Conservation (phyloP, 352 stramenopile species). For the Pythium biforme region DNA sequence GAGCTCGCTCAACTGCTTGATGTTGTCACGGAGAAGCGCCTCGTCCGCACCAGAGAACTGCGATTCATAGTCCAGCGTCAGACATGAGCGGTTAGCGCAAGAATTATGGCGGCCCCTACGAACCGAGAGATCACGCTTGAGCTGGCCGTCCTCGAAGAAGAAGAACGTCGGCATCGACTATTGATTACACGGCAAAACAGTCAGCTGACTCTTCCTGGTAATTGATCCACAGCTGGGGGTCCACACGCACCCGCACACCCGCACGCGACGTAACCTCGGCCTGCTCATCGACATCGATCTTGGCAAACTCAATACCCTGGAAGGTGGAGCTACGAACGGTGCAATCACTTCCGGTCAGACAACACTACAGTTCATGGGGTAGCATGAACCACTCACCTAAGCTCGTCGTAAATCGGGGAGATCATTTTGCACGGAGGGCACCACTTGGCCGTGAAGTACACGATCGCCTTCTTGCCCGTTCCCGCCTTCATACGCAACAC, state of each 20-base stretch:
- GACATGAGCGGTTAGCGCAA: too few relatives aligned
- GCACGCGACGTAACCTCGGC: conserved; percentile 77
- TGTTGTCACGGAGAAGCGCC: conserved; percentile 62
- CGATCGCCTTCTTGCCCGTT: conserved; percentile 66
- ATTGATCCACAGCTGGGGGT: neutral
- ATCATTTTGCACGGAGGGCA: conserved; percentile 92
- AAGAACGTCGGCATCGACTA: conserved; percentile 90
- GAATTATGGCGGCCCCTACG: neutral
- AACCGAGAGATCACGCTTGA: conserved; percentile 80
- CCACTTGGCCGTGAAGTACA: conserved; percentile 91
- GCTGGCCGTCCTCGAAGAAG: conserved; percentile 77
- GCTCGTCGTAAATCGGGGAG: conserved; percentile 80
- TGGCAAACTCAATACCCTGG: conserved; percentile 76
- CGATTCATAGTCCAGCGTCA: neutral
- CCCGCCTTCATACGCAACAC: conserved; percentile 37
- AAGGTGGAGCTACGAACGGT: conserved; percentile 47
- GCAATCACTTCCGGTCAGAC: too few relatives aligned
- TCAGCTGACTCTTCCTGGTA: neutral
- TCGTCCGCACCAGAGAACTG: conserved; percentile 85
- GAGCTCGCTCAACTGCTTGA: conserved; percentile 74
- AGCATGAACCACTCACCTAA: conserved; percentile 47
- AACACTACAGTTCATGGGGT: too few relatives aligned
- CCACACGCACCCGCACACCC: conserved; percentile 64
- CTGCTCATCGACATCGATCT: conserved; percentile 84
- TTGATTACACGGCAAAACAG: neutral